Percentiles rank a stretch among this genome's conserved stretches.
phyloP scores from a whole-genome alignment of 2,329 filamentous ascomycete genomes.

The Teratosphaeria viscida region DNA sequence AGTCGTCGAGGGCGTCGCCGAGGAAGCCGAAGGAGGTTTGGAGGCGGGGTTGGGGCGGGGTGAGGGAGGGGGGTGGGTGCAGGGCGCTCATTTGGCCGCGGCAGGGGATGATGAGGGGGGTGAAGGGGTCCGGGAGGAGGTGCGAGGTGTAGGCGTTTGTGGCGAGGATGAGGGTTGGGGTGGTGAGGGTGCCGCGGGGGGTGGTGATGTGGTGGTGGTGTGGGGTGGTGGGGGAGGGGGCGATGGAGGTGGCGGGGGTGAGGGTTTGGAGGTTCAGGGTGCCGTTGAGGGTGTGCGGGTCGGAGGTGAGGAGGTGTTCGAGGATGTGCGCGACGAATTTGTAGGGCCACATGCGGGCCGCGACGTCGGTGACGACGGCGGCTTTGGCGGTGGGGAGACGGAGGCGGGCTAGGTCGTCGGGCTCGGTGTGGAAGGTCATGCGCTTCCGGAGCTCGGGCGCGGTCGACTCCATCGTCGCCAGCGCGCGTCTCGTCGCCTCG shows the following conservation, averaged over 20 bases:
- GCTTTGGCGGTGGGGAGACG: constrained; percentile 47
- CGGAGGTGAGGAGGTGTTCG: constrained; percentile 43
- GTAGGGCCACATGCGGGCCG: constrained; percentile 70
- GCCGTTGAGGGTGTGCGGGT: constrained; percentile 9
- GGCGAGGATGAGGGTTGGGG: constrained; percentile 60
- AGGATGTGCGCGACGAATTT: constrained; percentile 68
- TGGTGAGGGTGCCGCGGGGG: constrained; percentile 52
- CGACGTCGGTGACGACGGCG: constrained; percentile 53
- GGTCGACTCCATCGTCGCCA: constrained; percentile 39
- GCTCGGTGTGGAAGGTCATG: constrained; percentile 31
- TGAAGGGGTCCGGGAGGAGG: constrained; percentile 54
- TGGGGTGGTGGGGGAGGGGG: constrained; percentile 9
- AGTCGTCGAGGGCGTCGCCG: constrained; percentile 54
- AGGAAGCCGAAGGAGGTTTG: constrained; percentile 55
- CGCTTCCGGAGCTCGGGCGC: constrained; percentile 47
- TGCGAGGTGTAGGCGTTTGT: constrained; percentile 78
- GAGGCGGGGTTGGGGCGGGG: constrained; percentile 30
- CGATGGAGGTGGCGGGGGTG: constrained; percentile 46
- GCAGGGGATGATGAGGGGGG: constrained; percentile 64
- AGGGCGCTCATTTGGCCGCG: constrained; percentile 63
- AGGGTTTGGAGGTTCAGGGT: constrained; percentile 64
- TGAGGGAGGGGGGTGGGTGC: constrained; percentile 39
- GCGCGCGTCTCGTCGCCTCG: constrained; percentile 38
- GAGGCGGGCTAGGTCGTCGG: constrained; percentile 40
- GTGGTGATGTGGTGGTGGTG: constrained; percentile 54